Conservation (phyloP, 176 grass and related monocot genomes). For the Pharus latifolius region DNA sequence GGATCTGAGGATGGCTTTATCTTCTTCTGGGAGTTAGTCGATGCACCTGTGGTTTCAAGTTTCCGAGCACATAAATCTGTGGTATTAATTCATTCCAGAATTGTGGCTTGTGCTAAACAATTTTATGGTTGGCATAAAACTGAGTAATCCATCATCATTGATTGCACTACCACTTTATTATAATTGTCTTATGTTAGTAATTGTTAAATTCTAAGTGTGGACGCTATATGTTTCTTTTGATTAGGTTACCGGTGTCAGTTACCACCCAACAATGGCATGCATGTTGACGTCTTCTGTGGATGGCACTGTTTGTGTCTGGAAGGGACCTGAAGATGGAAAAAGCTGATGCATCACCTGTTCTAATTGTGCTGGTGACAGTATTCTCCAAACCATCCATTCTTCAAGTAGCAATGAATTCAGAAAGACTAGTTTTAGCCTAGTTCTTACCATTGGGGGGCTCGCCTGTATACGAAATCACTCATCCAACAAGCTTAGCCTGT, state of each 20-base stretch:
- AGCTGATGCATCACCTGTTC: too few species aligned
- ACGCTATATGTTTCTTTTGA: constrained; percentile 1
- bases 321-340: constrained; percentile 18
- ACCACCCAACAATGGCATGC: constrained; percentile 73
- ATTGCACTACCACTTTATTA: not conserved
- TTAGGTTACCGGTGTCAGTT: constrained; percentile 85
- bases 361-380: not conserved
- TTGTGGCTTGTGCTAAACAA: not conserved
- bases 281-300: constrained; percentile 93
- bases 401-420: not conserved
- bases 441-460: too few species aligned
- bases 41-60: constrained; percentile 63
- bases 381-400: not conserved
- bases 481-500: too few species aligned
- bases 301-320: constrained; percentile 82
- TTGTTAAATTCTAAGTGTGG: too few species aligned
- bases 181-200: not conserved
- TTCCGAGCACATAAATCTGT: constrained; percentile 88
- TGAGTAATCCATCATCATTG: not conserved
- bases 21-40: constrained; percentile 93
- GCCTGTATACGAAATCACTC: too few species aligned
- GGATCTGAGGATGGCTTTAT: constrained; percentile 85
- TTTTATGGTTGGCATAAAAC: not conserved
- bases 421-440: not conserved
- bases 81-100: constrained; percentile 39